These are phyloP conservation scores for Hordeum vulgare DNA, from an alignment of 176 grass and related monocot species.

Conservation along the genomic window MorexV3_pseudomolecules_assembly NC_058519.1:406027025-406027524, in stretches of 20 bases:
- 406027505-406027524: not conserved
- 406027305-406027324: slow-evolving; percentile 31
- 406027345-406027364: slow-evolving; percentile 28
- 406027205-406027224: slow-evolving; percentile 32
- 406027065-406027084: not conserved
- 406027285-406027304: slow-evolving; percentile 79
- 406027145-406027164: slow-evolving; percentile 14
- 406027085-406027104: slow-evolving; percentile 9
- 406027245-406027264: slow-evolving; percentile 15
- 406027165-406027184: slow-evolving; percentile 13
- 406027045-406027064: slow-evolving; percentile 45
- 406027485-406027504: not conserved
- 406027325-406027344: slow-evolving; percentile 16
- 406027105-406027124: slow-evolving; percentile 18
- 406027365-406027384: slow-evolving; percentile 30
- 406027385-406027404: slow-evolving; percentile 5
- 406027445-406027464: not conserved
- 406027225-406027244: slow-evolving; percentile 24
- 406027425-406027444: slow-evolving; percentile 5
- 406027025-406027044: slow-evolving; percentile 29
- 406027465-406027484: not conserved
- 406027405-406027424: slow-evolving; percentile 38
- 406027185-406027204: slow-evolving; percentile 28
- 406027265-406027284: slow-evolving; percentile 32
- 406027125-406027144: slow-evolving; percentile 23